Base-by-base conservation (phyloP, 257 asterid species). In the Rauvolfia tetraphylla region DNA sequence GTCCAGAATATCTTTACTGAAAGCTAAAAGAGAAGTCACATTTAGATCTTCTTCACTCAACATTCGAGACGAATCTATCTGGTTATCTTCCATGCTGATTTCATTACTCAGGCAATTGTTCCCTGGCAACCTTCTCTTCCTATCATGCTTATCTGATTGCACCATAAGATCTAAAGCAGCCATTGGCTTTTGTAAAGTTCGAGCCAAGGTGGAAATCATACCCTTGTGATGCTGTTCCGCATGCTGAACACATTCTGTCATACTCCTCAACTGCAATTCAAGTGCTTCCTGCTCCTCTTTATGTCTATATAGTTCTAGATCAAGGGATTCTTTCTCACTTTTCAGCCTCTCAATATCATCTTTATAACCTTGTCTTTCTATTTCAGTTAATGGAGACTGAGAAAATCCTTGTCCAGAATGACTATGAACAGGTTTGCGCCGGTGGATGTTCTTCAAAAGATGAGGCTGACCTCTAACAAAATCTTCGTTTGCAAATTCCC, bases 371-470 rank as follows among this genome's bases (percentile, higher is more conserved):
- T 88, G 87, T 79, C 90, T 85, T 85, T 92, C 98, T 27, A 85
- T 68, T 81, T 90, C 97, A 63, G 83, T 79, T 46, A 94, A 79
- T 58, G 89, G 82, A 77, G 85, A 78, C 38, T 85, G 71, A 69
- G 88, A 74, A 71, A 85, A 33, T 61, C 80, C 85, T 18, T 89
- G 89, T 36, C 83, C 66, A 15, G 97, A 92, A 87, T 94, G 98
- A 83, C 97, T 94, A 81, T 94, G 97, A 75, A 94, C 93, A 33
- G 98, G 97, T 82, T 92, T 94, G 29, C 97, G 97, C 59, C 98
- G 85, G 72, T 87, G 91, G 74, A 94, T 92, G 54, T 90, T 94
- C 90, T 84, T 92, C 89, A 94, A 33, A 63, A 90, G 96, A 66
- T 87, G 85, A 44, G 96, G 93, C 34, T 90, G 89, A 25, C 90